Base-by-base conservation (phyloP, 768 basidiomycete species). In the Wakefieldia striispora region DNA sequence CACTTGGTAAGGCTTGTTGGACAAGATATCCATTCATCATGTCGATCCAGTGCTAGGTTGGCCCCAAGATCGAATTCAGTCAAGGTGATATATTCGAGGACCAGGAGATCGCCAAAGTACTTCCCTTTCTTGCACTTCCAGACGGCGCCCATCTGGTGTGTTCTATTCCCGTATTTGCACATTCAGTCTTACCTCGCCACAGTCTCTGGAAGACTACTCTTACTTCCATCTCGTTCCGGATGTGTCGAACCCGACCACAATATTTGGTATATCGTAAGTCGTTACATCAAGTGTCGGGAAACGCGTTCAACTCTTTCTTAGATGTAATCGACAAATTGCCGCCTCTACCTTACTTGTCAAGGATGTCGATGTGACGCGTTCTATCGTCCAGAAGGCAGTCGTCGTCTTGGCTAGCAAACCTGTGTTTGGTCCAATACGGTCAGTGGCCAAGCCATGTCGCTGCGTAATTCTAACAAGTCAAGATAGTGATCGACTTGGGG, bases 351-450 rank as follows among this genome's bases (percentile, higher is more conserved):
- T 99, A 24, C 73, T 92, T 4, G 85, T 88, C 40, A 88, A 86
- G 62, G 79, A 82, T 34, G 74, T 80, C 2, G 95, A 97, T 55
- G 91, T 98, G 16, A 98, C 97, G 5, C 84, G 97, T 14, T 92
- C 89, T 5, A 98, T 87, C 9, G 97, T 99, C 0, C 97, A 99
- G 68, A 99, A 98, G 65, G 95, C 97, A 0, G 91, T 99, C 3
- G 92, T 98, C 0, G 90, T 99, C 3, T 75, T 99, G 31, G 94
- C 92, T 4, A 82, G 86, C 12, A 89, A 90, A 62, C 92, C 93
- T 0, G 81, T 95, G 2, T 95, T 95, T 61, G 97, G 97, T 12
- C 92, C 93, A 10, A 91, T 98, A 69, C 82, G 95, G 87, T 88
- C 37, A 33, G 70, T 58, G 23, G 10, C 13, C 19, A 36, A 26